These are phyloP conservation scores for Orbilia ellipsospora DNA, from an alignment of 2,329 filamentous ascomycete species.

Conservation along the genomic window DNA sequence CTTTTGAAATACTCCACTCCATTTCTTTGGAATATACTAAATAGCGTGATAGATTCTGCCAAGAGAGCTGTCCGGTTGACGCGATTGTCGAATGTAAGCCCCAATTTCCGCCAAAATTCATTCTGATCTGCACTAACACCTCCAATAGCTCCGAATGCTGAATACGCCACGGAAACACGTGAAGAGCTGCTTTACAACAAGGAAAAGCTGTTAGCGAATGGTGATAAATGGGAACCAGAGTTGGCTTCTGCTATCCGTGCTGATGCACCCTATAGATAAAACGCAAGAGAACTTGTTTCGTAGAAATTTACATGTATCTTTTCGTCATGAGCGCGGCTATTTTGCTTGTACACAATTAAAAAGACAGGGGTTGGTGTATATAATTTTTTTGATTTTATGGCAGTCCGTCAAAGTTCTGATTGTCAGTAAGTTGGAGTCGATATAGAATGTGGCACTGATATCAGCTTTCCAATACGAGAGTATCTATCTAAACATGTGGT, in stretches of 20 bases:
- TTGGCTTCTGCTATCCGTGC: slow-evolving; percentile 90
- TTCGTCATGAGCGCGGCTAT: slow-evolving; percentile 38
- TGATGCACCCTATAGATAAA: slow-evolving; percentile 87
- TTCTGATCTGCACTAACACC: slow-evolving; percentile 55
- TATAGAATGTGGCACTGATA: too few species aligned
- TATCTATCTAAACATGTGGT: too few species aligned
- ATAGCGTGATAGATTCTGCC: slow-evolving; percentile 71
- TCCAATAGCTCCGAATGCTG: slow-evolving; percentile 73
- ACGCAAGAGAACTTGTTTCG: slow-evolving; percentile 15
- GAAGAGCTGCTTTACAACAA: slow-evolving; percentile 99
- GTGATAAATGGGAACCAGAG: slow-evolving; percentile 98
- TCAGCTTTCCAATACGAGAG: too few species aligned
- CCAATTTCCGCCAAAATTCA: slow-evolving; percentile 8
- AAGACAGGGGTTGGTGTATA: slow-evolving; percentile 60
- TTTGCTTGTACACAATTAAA: slow-evolving; percentile 59
- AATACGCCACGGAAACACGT: slow-evolving; percentile 80
- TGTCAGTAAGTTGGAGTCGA: neutral
- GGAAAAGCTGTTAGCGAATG: slow-evolving; percentile 88
- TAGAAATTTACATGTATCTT: slow-evolving; percentile 4
- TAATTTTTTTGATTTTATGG: slow-evolving; percentile 25
- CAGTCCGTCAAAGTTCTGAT: slow-evolving; percentile 23
- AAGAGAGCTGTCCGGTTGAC: slow-evolving; percentile 98
- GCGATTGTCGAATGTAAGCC: slow-evolving; percentile 80
- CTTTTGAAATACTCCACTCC: neutral
- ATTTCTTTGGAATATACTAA: neutral